Base-by-base conservation (phyloP, 441 rosid genomes). In the Adansonia madagascariensis region DNA sequence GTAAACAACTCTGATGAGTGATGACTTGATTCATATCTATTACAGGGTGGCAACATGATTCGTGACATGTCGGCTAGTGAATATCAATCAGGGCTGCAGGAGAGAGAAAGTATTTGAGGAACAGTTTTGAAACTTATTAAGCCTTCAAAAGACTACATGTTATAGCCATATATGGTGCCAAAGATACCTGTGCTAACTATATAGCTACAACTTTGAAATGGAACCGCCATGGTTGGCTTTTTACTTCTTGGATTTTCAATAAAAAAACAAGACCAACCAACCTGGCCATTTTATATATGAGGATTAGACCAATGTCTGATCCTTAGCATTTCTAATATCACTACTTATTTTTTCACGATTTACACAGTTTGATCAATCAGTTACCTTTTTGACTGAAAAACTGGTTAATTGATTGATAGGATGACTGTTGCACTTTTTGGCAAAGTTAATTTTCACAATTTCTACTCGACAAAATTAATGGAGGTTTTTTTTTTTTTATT, bases 21-120 rank as follows among this genome's bases (percentile, higher is more conserved):
- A 64, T 61, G 12, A 27, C 31, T 27, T 27, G 31, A 27, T 27
- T 27, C 31, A 27, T 1, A 27, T 14, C 39, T 27, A 27, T 43
- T 73, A 66, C 15, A 27, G 66, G n/a, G n/a, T 12, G 1, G 52
- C 12, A 64, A 44, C 67, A 73, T 43, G 65, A 53, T 6, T 44
- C 17, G 12, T 43, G 57, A 44, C 69, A 47, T 66, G 81, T 67
- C 70, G 81, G 81, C 68, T 17, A 72, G 17, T 60, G 22, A 47
- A 47, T 17, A 39, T 12, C 15, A 8, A 62, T 35, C 10, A 46
- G 57, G 3, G 43, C 12, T 39, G 43, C 4, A 39, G 46, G 46
- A 43, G 65, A 24, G 27, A 8, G 7, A 1, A 59, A 59, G 2
- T 9, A 4, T 10, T 31, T 14, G 63, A 59, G 59, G n/a, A 56